Evolutionary conservation across 2,329 filamentous ascomycete genomes (phyloP).

Genomic region (Cordyceps farinosa): DNA sequence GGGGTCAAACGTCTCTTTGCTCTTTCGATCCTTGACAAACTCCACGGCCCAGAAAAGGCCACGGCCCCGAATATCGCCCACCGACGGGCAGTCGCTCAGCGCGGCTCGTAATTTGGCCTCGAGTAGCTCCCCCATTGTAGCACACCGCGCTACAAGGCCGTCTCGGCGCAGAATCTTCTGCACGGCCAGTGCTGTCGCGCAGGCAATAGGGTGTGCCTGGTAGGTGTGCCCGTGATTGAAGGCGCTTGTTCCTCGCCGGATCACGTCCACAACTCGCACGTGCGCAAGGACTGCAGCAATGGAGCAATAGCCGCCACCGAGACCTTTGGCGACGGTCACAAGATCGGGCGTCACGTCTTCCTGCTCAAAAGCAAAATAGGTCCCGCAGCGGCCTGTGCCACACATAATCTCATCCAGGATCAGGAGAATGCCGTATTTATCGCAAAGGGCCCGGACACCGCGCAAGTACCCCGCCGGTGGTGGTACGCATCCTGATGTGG

Average conservation of each 20-base stretch:
- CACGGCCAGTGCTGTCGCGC: constrained; percentile 36
- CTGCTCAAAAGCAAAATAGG: constrained; percentile 46
- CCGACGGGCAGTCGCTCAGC: constrained; percentile 31
- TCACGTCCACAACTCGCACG: constrained; percentile 44
- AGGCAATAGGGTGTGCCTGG: constrained; percentile 36
- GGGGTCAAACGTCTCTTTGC: constrained; percentile 35
- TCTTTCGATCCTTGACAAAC: constrained; percentile 39
- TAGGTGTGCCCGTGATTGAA: constrained; percentile 59
- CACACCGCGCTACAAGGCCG: constrained; percentile 31
- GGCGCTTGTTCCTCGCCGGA: constrained; percentile 44
- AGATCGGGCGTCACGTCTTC: constrained; percentile 47
- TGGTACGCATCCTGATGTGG: constrained; percentile 49
- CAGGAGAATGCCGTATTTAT: constrained; percentile 52
- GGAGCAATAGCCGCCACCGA: constrained; percentile 54
- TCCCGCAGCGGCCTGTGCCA: constrained; percentile 54
- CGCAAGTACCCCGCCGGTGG: constrained; percentile 51
- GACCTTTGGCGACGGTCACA: constrained; percentile 56
- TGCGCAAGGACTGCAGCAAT: constrained; percentile 53
- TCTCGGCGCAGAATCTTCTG: constrained; percentile 36
- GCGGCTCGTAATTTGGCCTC: constrained; percentile 26
- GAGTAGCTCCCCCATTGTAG: constrained; percentile 30
- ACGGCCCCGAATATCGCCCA: constrained; percentile 39
- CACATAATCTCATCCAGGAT: constrained; percentile 66
- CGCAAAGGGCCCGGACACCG: constrained; percentile 51
- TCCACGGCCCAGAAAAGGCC: constrained; percentile 47